Evolutionary conservation across 768 basidiomycete genomes (phyloP).

Genomic region (Boletus sensibilis): DNA sequence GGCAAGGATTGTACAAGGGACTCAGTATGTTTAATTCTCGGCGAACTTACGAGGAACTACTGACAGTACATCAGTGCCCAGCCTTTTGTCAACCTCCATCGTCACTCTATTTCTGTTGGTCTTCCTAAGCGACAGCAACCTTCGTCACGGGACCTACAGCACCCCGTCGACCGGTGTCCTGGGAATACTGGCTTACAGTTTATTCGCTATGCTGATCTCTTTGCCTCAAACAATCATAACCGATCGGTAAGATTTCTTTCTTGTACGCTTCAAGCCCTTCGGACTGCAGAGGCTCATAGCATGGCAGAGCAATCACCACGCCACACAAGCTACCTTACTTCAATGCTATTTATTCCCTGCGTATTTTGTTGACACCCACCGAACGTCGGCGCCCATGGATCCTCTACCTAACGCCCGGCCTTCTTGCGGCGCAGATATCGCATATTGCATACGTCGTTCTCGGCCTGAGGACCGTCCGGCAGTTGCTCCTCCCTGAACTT

Average conservation of each 20-base stretch:
- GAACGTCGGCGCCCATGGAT: conserved; percentile 79
- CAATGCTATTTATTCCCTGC: conserved; percentile 54
- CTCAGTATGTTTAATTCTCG: conserved; percentile 43
- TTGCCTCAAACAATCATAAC: conserved; percentile 73
- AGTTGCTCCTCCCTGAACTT: conserved; percentile 60
- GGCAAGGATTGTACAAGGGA: conserved; percentile 78
- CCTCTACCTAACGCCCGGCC: conserved; percentile 74
- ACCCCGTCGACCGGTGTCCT: conserved; percentile 60
- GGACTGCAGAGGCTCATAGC: neutral
- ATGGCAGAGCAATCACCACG: conserved; percentile 72
- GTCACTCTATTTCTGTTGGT: conserved; percentile 58
- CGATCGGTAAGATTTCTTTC: conserved; percentile 53
- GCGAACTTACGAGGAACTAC: conserved; percentile 37
- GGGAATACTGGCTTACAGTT: conserved; percentile 62
- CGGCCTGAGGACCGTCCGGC: conserved; percentile 41
- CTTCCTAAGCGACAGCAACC: conserved; percentile 55
- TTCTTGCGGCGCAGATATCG: conserved; percentile 43
- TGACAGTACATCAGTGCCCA: conserved; percentile 45
- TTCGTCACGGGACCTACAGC: conserved; percentile 64
- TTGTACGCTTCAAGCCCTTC: neutral
- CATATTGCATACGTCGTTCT: conserved; percentile 48
- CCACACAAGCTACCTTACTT: conserved; percentile 74
- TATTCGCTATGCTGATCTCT: conserved; percentile 63
- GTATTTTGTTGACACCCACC: conserved; percentile 75
- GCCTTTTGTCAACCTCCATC: conserved; percentile 46